Evolutionary conservation across 2,329 filamentous ascomycete genomes (phyloP), one percentile per base, ranked within the genome.

Genomic region (Rutstroemia sp.): DNA sequence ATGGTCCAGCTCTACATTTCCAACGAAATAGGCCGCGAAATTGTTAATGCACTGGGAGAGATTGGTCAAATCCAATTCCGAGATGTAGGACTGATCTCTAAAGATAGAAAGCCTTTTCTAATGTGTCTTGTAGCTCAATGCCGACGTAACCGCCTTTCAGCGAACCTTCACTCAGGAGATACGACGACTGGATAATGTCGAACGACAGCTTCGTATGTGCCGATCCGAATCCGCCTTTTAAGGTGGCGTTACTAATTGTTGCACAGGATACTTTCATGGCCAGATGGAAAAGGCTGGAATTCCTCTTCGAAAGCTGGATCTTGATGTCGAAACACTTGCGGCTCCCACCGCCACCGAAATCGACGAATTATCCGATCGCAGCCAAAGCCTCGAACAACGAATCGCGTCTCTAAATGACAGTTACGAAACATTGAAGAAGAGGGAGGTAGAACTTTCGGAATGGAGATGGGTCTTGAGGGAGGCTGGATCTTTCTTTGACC

Each of bases 1-100:
- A 87, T 99, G 87, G 95, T 95, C 70, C 94, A 99, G 85, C 87
- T 99, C 70, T 99, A 97, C 77, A 95, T 99, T 69, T 90, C 94
- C 70, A 97, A 96, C 72, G 94, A 99, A 80, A 97, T 99, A 67
- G 92, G 94, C 67, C 86, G 94, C 71, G 95, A 99, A 78, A 92
- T 96, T 67, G 92, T 97, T 62, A 96, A 92, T 71, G 92, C 92
- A 56, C 79, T 99, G 63, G 94, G 94, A 71, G 94, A 99, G 81
- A 83, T 99, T 69, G 94, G 94, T 58, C 82, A 94, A 69, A 92
- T 97, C 73, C 92, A 97, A 75, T 99, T 99, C 72, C 84, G 94
- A 75, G 94, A 99, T 81, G 92, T 97, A 80, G 54, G 66, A 57
- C 38, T 8, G 25, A 27, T 10, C 14, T 16, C 56, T 49, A 18